Evolutionary conservation across 352 stramenopile species (phyloP), one percentile per base, ranked within the genome.

Genomic region (Phytophthora multivora): DNA sequence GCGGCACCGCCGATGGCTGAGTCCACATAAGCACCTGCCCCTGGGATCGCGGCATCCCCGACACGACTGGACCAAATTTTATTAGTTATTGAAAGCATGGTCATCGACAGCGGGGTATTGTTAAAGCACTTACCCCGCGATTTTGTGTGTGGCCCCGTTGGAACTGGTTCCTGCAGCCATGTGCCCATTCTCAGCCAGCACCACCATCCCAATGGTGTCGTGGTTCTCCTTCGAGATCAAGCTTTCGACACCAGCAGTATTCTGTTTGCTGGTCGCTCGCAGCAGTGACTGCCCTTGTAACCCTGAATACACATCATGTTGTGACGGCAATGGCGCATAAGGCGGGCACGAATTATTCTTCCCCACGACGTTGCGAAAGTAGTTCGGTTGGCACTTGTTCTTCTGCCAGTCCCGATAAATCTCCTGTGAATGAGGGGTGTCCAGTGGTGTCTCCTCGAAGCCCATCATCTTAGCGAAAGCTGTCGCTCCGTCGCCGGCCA

Each of bases 131-230:
- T 43, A 95, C 84, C 87, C 91, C 43, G 83, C 77, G 39, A 97
- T 88, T 71, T 97, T 97, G 63, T 97, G 84, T 36, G 80, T 94
- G 5, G 89, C 88, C 23, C 91, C 91, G 33, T 97, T 97, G 2
- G 90, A 97, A 51, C 88, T 96, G 3, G 88, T 93, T 3, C 91
- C 91, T 26, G 83, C 86, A 51, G 84, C 79, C 77, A 95, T 93
- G 48, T 85, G 71, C 0, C 81, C 84, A 56, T 73, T 64, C 19
- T 71, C 56, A n/a, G 62, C 75, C 9, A 95, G 62, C 45, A 69
- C 81, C 11, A 95, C 73, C 85, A 97, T 97, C 11, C 91, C 91
- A 52, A 97, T 97, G 6, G 91, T 97, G 52, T 97, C 91, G 66
- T 97, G 91, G 54, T 97, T 97, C 8, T 71, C 59, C 42, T 64